Conservation (phyloP, 108 stramenopile species). For the Skeletonema costatum region DNA sequence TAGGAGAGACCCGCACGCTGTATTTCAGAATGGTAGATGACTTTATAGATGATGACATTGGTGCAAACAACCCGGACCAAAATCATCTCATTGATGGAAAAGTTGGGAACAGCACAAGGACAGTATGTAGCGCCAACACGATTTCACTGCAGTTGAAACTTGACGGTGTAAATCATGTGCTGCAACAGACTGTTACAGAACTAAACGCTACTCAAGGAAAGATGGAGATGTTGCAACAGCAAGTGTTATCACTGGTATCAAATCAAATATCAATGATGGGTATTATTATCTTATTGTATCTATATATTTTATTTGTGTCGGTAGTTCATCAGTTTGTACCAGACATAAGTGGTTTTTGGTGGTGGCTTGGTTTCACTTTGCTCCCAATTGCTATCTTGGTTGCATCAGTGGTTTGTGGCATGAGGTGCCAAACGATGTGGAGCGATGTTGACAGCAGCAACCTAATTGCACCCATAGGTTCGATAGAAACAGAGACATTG, state of each 20-base stretch:
- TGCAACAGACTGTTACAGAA: conserved; percentile 38
- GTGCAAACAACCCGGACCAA: neutral
- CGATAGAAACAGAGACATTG: neutral
- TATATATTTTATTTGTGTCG: conserved; percentile 8
- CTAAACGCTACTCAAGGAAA: conserved; percentile 34
- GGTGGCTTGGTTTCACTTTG: conserved; percentile 11
- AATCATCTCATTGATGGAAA: conserved; percentile 1
- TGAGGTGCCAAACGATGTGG: conserved; percentile 10
- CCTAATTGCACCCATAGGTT: neutral
- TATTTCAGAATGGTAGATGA: conserved; percentile 41
- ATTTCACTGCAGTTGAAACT: conserved; percentile 22
- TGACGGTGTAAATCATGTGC: conserved; percentile 34
- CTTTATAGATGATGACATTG: conserved; percentile 13
- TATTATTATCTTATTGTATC: conserved; percentile 11
- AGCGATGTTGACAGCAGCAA: conserved; percentile 8
- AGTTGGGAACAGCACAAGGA: neutral
- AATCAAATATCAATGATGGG: conserved; percentile 29
- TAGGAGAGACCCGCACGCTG: conserved; percentile 30
- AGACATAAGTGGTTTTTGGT: neutral
- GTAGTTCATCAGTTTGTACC: neutral
- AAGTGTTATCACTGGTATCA: conserved; percentile 23
- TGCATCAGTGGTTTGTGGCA: conserved; percentile 2
- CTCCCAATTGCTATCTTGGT: neutral
- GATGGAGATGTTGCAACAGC: conserved; percentile 39
- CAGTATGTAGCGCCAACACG: neutral